Conservation (phyloP, 768 basidiomycete genomes). For the Psilocybe sp. region DNA sequence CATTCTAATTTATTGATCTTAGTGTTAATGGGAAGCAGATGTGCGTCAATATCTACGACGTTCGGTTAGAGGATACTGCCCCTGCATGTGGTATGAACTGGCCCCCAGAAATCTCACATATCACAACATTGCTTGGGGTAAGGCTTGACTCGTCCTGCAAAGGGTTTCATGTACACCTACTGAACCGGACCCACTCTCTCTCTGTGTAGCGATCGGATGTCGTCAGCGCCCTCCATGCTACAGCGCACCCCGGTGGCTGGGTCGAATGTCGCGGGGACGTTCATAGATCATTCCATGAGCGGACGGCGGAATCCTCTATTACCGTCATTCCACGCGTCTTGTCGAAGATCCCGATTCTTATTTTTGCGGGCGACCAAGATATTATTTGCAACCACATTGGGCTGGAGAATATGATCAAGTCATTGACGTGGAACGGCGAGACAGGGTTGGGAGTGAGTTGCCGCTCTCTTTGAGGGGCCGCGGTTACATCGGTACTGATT, state of each 20-base stretch:
- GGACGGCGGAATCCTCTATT: conserved; percentile 63
- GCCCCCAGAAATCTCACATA: conserved; percentile 80
- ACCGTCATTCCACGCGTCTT: conserved; percentile 76
- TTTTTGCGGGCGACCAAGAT: conserved; percentile 96
- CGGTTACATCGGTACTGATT: conserved; percentile 4
- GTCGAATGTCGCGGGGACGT: conserved; percentile 78
- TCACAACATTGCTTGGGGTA: conserved; percentile 81
- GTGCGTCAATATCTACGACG: conserved; percentile 95
- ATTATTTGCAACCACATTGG: conserved; percentile 96
- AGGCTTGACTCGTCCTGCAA: conserved; percentile 24
- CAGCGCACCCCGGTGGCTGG: conserved; percentile 76
- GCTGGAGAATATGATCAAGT: conserved; percentile 79
- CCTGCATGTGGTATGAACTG: conserved; percentile 98
- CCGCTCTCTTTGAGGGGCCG: not conserved
- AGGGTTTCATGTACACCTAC: not conserved
- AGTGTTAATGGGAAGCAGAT: conserved; percentile 68
- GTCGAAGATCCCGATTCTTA: conserved; percentile 76
- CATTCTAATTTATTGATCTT: not conserved
- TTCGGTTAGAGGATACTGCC: conserved; percentile 78
- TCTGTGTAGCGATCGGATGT: conserved; percentile 74
- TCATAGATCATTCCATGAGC: conserved; percentile 55
- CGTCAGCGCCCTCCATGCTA: conserved; percentile 78
- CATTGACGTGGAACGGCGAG: conserved; percentile 82
- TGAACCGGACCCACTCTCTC: conserved; percentile 5
- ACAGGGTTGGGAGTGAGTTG: conserved; percentile 77